Base-by-base conservation (phyloP, 805 yeast species). In the Metschnikowia gruessii region DNA sequence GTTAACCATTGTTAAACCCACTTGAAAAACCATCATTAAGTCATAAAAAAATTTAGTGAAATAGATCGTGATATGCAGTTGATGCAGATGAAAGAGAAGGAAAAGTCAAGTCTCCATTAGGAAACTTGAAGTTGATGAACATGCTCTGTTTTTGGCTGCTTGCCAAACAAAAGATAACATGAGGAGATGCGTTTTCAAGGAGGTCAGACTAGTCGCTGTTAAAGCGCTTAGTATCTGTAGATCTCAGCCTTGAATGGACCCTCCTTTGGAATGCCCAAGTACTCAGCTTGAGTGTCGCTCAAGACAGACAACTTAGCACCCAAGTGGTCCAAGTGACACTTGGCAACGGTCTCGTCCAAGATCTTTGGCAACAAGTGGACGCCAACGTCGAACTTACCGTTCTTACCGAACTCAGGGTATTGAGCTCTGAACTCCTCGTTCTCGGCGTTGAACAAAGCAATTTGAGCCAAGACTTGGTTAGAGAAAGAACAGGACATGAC, bases 401-500 rank as follows among this genome's bases (percentile, higher is more conserved):
- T 81, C 80, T 87, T 87, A 70, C 87, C 80, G 73, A 94, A 92
- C 81, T 92, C 98, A 55, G 88, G 85, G 75, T 74, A 85, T 70
- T 83, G 72, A 56, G 79, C 62, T 75, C 87, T 85, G 88, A 94
- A 92, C 55, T 68, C 82, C 51, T 70, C 75, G 77, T 92, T 90
- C 55, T 84, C 66, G 64, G 95, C 83, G 75, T 90, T 92, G 95
- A 79, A 92, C 70, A 72, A 64, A 17, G 76, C 75, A 49, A 72
- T 92, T 80, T 92, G 99, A 63, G 99, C 99, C 70, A 92, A 81
- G 57, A 92, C 98, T 81, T 92, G 99, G 87, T 92, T 92, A 64
- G 97, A 88, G 95, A 92, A 92, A 46, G 98, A 94, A 79, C 98
- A 94, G 55, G 97, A 90, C 99, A 92, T 92, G 68, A 92, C 99